Percentiles rank a stretch among this genome's conserved stretches.
Conservation (phyloP, 768 basidiomycete genomes). For the Hydnum rufescens region DNA sequence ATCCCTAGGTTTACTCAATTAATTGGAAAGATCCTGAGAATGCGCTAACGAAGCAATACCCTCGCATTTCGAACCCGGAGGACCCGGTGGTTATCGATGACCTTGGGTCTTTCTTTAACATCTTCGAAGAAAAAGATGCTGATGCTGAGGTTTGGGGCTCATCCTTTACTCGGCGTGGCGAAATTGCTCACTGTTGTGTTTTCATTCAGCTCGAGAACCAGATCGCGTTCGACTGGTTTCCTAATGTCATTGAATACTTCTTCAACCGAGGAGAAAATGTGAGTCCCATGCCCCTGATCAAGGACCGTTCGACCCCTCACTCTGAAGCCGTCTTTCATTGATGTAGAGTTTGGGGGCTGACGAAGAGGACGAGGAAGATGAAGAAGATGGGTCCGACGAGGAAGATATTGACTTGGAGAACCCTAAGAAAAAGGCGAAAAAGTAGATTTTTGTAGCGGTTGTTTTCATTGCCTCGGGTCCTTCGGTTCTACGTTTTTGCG, state of each 20-base stretch:
- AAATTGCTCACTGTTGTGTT: background rate
- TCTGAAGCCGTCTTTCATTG: background rate
- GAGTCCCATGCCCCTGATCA: background rate
- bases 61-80: conserved; percentile 34
- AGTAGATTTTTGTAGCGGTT: no score
- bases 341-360: conserved; percentile 16
- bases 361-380: conserved; percentile 44
- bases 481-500: no score
- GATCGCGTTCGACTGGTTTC: conserved; percentile 62
- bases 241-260: conserved; percentile 68
- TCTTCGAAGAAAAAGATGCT: conserved; percentile 50
- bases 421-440: conserved; percentile 28
- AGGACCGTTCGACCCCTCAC: background rate
- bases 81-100: conserved; percentile 39
- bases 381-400: conserved; percentile 35
- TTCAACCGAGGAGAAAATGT: conserved; percentile 24
- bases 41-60: conserved; percentile 61
- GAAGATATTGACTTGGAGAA: conserved; percentile 81
- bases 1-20: conserved; percentile 46
- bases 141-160: conserved; percentile 38
- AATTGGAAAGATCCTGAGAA: conserved; percentile 65
- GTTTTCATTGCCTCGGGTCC: no score
- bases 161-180: background rate
- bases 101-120: conserved; percentile 73
- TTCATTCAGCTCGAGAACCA: conserved; percentile 38